These are phyloP conservation scores for Aspergillus nidulans DNA, from an alignment of 495 filamentous ascomycete genomes.

Conservation along the genomic window DNA sequence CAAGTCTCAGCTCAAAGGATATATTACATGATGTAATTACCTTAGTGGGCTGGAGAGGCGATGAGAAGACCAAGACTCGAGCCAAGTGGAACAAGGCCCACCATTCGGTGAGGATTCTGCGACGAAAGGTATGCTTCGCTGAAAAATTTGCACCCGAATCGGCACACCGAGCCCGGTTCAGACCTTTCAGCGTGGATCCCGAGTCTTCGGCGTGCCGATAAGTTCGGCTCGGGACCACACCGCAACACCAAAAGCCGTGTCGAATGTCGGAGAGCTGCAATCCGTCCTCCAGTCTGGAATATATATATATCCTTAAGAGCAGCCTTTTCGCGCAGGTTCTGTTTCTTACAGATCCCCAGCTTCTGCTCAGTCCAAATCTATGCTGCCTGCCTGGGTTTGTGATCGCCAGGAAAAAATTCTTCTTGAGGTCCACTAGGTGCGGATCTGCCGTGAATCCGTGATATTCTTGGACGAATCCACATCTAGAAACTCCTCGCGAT, in stretches of 20 bases:
- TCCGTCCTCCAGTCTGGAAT: not conserved
- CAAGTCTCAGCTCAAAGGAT: not conserved
- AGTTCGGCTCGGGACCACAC: slow-evolving; percentile 4
- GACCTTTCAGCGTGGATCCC: slow-evolving; percentile 1
- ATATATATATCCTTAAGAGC: not conserved
- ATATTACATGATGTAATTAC: too few species aligned
- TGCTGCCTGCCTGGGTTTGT: not conserved
- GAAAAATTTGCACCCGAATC: slow-evolving; percentile 15
- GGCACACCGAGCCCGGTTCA: slow-evolving; percentile 16
- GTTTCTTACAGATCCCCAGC: not conserved
- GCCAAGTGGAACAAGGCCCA: slow-evolving; percentile 5
- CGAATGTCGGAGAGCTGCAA: not conserved
- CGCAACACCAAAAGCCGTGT: not conserved
- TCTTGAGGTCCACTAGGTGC: not conserved
- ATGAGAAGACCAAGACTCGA: slow-evolving; percentile 2
- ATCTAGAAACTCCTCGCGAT: not conserved
- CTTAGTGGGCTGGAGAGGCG: not conserved
- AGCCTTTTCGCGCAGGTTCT: not conserved
- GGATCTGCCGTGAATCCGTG: slow-evolving; percentile 6
- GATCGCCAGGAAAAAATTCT: slow-evolving; percentile 1
- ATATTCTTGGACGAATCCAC: slow-evolving; percentile 6
- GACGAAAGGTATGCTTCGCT: too few species aligned
- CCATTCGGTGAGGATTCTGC: slow-evolving; percentile 11
- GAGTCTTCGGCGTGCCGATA: slow-evolving; percentile 14
- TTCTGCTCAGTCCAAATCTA: not conserved